Evolutionary conservation across 768 basidiomycete genomes (phyloP), one percentile per base, ranked within the genome.

Genomic region (Psilocybe azurescens): DNA sequence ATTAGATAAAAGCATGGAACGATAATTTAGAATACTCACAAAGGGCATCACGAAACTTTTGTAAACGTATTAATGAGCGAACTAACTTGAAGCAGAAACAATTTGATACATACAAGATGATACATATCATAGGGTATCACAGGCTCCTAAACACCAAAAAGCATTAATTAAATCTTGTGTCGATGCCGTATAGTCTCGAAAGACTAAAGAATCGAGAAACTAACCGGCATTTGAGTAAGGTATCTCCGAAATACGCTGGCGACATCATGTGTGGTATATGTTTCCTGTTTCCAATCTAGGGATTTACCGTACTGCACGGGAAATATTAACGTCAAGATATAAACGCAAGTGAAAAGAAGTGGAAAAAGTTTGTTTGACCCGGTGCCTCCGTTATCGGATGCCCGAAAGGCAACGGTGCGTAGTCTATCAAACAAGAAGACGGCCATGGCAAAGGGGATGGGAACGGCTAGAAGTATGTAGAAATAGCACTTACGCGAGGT

Each of bases 191-290:
- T 51, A 20, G 9, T 46, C 41, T 24, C 28, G 44, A 16, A 11
- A 55, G 44, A 18, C 13, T 38, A 54, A 28, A 57, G 33, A 58
- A 51, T 20, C 48, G 24, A 61, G 61, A 18, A 36, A 86, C 93
- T 74, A 69, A 96, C 96, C 33, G 97, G 95, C 91, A 99, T 94
- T 72, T 93, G 91, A 0, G 96, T 99, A 53, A 99, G 86, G 75
- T 94, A 99, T 79, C 97, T 80, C 61, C 97, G 86, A 71, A 99
- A 95, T 58, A 99, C 95, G 68, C 93, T 97, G 18, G 97, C 97
- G 54, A 97, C 95, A 73, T 99, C 97, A 73, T 99, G 97, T 13
- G 94, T 86, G n/a, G 91, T 97, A 73, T 90, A 98, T 18, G 84
- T 80, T 69, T 92, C 89, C 61, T 86, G 79, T 70, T 88, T 89